These are phyloP conservation scores for Emericellopsis atlantica DNA, from an alignment of 2,329 filamentous ascomycete genomes.

Conservation along the genomic window DNA sequence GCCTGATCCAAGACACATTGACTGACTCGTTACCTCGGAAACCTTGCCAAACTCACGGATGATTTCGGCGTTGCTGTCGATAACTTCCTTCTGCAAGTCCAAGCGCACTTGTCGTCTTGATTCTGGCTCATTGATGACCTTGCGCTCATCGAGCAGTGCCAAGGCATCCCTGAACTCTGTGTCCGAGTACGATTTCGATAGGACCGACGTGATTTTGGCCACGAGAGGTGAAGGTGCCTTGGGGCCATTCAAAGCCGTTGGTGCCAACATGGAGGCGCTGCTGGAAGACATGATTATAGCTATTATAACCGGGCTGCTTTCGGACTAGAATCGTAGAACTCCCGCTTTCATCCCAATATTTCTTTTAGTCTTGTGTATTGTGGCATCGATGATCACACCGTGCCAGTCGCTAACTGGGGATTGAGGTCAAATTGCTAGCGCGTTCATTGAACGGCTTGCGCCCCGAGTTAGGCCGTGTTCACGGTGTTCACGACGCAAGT, in stretches of 20 bases:
- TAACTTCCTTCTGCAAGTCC: constrained; percentile 82
- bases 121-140: constrained; percentile 61
- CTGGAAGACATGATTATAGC: no score
- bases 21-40: constrained; percentile 54
- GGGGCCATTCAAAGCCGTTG: constrained; percentile 75
- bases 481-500: no score
- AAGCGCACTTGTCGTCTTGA: constrained; percentile 68
- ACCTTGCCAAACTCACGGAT: constrained; percentile 81
- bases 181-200: constrained; percentile 88
- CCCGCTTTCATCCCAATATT: no score
- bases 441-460: no score
- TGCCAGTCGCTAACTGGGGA: no score
- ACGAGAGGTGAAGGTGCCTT: constrained; percentile 54
- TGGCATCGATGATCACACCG: no score
- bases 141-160: constrained; percentile 60
- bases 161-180: constrained; percentile 82
- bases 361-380: no score
- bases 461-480: no score
- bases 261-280: constrained; percentile 20
- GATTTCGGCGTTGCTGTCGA: constrained; percentile 83
- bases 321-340: no score
- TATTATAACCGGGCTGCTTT: no score
- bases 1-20: neutral
- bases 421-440: no score
- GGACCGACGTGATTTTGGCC: constrained; percentile 69